phyloP scores from a whole-genome alignment of 345 rosid species.

The Hirschfeldia incana region DNA sequence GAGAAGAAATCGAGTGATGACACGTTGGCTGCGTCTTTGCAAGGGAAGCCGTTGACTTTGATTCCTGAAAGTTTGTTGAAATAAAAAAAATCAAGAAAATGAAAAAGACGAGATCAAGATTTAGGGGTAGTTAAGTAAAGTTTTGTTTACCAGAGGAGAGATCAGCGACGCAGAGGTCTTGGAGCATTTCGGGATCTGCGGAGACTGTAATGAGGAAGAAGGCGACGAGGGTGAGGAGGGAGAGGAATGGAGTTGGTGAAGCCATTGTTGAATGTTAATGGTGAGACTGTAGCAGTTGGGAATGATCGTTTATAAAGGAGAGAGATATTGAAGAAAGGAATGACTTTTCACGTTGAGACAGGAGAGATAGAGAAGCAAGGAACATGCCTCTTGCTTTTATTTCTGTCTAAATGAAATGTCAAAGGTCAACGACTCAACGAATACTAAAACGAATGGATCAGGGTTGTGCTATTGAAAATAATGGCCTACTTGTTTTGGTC shows the following conservation, averaged over 20 bases:
- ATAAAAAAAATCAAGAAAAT: neutral
- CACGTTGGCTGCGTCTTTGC: conserved; percentile 44
- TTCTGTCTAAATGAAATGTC: neutral
- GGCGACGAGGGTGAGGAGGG: conserved; percentile 29
- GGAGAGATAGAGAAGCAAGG: conserved; percentile 3
- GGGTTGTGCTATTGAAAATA: neutral
- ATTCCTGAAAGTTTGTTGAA: conserved; percentile 35
- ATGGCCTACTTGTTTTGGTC: neutral
- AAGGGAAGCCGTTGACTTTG: conserved; percentile 58
- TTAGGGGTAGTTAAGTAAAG: neutral
- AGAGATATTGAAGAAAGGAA: conserved; percentile 10
- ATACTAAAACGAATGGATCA: neutral
- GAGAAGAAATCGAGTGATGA: conserved; percentile 54
- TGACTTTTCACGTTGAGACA: conserved; percentile 20
- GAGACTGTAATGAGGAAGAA: conserved; percentile 16
- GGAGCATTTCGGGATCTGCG: conserved; percentile 79
- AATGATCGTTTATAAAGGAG: conserved; percentile 27
- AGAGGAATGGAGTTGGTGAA: conserved; percentile 14
- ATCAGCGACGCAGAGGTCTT: conserved; percentile 89
- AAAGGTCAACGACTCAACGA: conserved; percentile 14
- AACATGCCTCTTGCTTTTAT: conserved; percentile 12
- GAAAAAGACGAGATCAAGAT: neutral
- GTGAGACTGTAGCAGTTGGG: conserved; percentile 16
- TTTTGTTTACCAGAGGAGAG: conserved; percentile 45
- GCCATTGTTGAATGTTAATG: conserved; percentile 27